A percentile compares a stretch with the other conserved stretches of the same genome.
phyloP scores from a whole-genome alignment of 129 eudicot species.

The Sambucus nigra region DNA sequence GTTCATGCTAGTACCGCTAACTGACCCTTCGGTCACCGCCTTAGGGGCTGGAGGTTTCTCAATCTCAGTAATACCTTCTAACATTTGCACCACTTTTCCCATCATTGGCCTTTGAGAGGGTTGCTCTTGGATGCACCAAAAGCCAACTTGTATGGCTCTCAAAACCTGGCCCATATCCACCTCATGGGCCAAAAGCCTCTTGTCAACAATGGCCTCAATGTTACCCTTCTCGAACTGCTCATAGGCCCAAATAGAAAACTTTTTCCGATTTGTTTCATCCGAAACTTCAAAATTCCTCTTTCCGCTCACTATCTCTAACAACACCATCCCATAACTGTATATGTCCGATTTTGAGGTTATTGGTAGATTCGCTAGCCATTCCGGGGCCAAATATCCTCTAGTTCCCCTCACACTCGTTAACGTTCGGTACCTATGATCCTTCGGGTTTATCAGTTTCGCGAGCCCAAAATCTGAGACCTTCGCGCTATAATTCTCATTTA shows the following conservation, averaged over 20 bases:
- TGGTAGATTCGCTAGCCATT: conserved; percentile 83
- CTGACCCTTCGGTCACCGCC: conserved; percentile 37
- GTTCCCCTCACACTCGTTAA: conserved; percentile 78
- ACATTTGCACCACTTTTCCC: conserved; percentile 87
- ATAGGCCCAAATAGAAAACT: conserved; percentile 70
- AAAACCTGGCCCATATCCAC: conserved; percentile 45
- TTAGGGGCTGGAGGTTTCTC: conserved; percentile 72
- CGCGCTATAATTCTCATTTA: conserved; percentile 60
- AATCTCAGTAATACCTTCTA: conserved; percentile 62
- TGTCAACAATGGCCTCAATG: conserved; percentile 34
- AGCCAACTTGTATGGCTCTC: conserved; percentile 53
- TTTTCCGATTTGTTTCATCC: conserved; percentile 41
- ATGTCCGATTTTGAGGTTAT: conserved; percentile 69
- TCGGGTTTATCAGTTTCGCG: conserved; percentile 61
- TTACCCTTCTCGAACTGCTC: conserved; percentile 79
- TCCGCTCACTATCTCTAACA: conserved; percentile 80
- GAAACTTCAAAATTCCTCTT: conserved; percentile 74
- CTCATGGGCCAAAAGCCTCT: conserved; percentile 29
- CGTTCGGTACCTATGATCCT: conserved; percentile 63
- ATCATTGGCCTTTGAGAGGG: conserved; percentile 82
- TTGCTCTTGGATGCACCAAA: conserved; percentile 90
- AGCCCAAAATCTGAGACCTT: conserved; percentile 83
- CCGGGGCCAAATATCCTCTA: conserved; percentile 81
- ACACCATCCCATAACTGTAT: conserved; percentile 74
- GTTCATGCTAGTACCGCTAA: conserved; percentile 31